Conservation (phyloP, 139 green algal genomes). For the Coelastrella sp. region DNA sequence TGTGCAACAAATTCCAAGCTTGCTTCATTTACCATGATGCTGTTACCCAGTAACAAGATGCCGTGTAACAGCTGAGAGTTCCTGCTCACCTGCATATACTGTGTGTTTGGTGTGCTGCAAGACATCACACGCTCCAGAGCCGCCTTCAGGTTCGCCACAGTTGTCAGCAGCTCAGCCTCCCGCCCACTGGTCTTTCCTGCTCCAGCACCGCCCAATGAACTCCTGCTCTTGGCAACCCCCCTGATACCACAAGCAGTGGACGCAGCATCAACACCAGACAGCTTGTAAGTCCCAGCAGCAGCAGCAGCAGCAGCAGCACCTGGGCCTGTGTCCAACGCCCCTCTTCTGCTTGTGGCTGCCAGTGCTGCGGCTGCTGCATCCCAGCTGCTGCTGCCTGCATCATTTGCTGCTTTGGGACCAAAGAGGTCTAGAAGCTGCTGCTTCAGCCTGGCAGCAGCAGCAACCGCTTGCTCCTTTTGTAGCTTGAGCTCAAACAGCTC, state of each 20-base stretch:
- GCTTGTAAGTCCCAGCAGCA: background rate
- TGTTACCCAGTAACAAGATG: too few relatives aligned
- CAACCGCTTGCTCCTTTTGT: slow-evolving; percentile 66
- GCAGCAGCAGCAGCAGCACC: background rate
- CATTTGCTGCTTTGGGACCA: background rate
- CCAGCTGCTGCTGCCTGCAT: background rate
- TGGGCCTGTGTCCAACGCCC: background rate
- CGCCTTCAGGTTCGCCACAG: slow-evolving; percentile 72
- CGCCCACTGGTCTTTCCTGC: slow-evolving; percentile 34
- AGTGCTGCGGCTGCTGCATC: background rate
- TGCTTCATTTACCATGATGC: too few relatives aligned
- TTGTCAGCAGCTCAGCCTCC: slow-evolving; percentile 78
- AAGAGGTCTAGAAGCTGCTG: slow-evolving; percentile 61
- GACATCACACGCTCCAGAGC: slow-evolving; percentile 77
- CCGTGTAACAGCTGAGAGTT: background rate
- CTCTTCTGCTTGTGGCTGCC: background rate
- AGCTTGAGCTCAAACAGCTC: slow-evolving; percentile 64
- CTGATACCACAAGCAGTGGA: background rate
- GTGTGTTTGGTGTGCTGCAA: slow-evolving; percentile 71
- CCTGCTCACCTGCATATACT: slow-evolving; percentile 79
- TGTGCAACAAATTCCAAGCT: too few relatives aligned
- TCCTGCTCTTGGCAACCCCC: background rate
- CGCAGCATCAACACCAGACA: slow-evolving; percentile 5
- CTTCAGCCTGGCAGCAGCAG: slow-evolving; percentile 56
- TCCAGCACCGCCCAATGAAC: background rate